Evolutionary conservation across 306 rosid species (phyloP), one percentile per base, ranked within the genome.

Genomic region (Quillaja saponaria): DNA sequence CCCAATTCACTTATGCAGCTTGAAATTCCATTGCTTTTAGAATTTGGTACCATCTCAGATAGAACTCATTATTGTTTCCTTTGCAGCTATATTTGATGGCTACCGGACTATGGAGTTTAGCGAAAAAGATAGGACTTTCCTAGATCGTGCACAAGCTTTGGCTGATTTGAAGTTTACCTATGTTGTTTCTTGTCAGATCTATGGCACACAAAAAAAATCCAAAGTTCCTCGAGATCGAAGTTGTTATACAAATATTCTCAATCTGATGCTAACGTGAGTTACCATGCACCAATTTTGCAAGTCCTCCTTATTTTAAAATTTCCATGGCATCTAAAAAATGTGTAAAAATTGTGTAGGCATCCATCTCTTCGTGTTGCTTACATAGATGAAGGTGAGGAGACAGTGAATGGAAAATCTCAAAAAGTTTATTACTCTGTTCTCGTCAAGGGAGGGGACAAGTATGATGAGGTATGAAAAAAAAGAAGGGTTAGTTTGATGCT

Each of bases 111-210:
- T 57, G 51, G 71, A 49, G 19, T 67, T 33, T 2, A 46, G 7
- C 25, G 75, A 70, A 9, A 53, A 17, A 15, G 76, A 80, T 3
- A 51, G 38, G 53, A 69, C n/a, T 60, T 74, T 14, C 38, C 7
- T 1, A 14, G 78, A 79, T 2, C 67, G 71, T 40, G 89, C 95
- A 33, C 80, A 82, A 68, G 98, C 98, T 78, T 61, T 86, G 74
- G 94, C 90, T 31, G 91, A 92, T 81, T 79, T 92, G 34, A 92
- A 92, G 81, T 92, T 92, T 71, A 92, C 95, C 12, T 92, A 92
- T 70, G 96, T 92, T 50, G 96, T 92, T 68, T 92, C 99, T 50
- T 92, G 99, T 73, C 99, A 89, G 73, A 5, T 87, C 54, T 92
- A 87, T 44, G 95, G 97, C 61, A 61, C 75, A 40, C 99, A 87